Conservation (phyloP, 2,329 filamentous ascomycete species). For the Fusarium tanahbumbuense region DNA sequence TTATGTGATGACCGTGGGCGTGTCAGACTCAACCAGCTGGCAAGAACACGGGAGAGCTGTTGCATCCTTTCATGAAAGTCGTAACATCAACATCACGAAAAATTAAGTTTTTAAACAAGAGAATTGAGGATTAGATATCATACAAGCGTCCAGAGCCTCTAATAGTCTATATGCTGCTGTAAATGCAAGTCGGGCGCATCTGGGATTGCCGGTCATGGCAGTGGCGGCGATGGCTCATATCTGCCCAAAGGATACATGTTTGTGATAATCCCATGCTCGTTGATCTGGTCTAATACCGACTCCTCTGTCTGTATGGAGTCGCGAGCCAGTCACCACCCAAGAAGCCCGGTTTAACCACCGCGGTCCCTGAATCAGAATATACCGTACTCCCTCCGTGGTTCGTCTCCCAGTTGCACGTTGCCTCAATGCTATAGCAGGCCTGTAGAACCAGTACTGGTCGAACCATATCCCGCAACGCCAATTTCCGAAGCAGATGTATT, state of each 20-base stretch:
- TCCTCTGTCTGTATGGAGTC: constrained; percentile 6
- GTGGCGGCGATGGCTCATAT: constrained; percentile 20
- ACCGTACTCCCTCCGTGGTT: constrained; percentile 31
- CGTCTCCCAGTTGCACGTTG: constrained; percentile 35
- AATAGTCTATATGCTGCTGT: constrained; percentile 38
- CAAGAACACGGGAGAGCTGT: background rate
- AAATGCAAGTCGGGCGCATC: constrained; percentile 25
- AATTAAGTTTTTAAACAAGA: constrained; percentile 19
- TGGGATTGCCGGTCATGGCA: constrained; percentile 1
- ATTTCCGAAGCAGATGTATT: constrained; percentile 44
- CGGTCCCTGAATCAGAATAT: constrained; percentile 26
- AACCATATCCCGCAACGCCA: constrained; percentile 40
- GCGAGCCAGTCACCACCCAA: constrained; percentile 17
- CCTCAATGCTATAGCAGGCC: constrained; percentile 27
- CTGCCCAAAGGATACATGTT: constrained; percentile 10
- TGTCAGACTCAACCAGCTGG: background rate
- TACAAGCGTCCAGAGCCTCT: constrained; percentile 43
- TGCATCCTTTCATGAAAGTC: background rate
- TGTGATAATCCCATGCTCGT: constrained; percentile 10
- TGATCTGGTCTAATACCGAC: constrained; percentile 26
- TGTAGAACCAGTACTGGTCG: constrained; percentile 12
- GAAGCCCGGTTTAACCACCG: constrained; percentile 24
- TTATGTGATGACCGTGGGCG: background rate
- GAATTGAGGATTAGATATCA: constrained; percentile 42
- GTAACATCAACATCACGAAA: background rate